Percentiles rank a stretch among this genome's conserved stretches.
Conservation (phyloP, 2,329 filamentous ascomycete genomes). For the Alternaria panax region DNA sequence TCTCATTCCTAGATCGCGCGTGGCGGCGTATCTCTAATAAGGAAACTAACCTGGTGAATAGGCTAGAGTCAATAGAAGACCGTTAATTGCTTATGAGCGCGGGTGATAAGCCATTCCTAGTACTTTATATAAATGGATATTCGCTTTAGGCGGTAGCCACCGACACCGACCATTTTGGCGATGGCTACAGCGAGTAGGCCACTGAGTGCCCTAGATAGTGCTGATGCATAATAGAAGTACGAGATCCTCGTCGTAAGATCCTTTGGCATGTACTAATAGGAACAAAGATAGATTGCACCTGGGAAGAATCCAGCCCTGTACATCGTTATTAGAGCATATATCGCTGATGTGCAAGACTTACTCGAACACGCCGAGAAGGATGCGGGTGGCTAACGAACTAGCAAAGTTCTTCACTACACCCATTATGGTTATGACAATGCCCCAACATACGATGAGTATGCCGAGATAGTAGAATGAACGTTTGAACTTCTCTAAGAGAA, state of each 20-base stretch:
- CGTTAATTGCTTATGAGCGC: constrained; percentile 59
- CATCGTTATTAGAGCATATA: background rate
- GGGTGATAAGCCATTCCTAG: constrained; percentile 59
- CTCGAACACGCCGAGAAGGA: constrained; percentile 25
- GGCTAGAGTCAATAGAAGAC: constrained; percentile 30
- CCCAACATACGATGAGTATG: background rate
- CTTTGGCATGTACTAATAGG: constrained; percentile 47
- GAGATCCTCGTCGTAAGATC: constrained; percentile 46
- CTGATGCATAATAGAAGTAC: constrained; percentile 49
- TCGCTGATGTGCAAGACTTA: background rate
- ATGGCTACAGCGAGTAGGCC: constrained; percentile 53
- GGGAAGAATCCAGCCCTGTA: constrained; percentile 39
- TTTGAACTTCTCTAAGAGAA: constrained; percentile 37
- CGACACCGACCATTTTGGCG: constrained; percentile 48
- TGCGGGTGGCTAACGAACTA: background rate
- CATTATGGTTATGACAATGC: background rate
- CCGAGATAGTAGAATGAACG: background rate
- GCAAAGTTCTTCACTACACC: background rate
- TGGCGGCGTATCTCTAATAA: constrained; percentile 70
- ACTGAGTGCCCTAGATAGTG: constrained; percentile 51
- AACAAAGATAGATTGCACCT: constrained; percentile 47
- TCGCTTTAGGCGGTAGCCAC: too few species aligned
- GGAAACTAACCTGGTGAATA: constrained; percentile 52
- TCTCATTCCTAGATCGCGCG: constrained; percentile 69
- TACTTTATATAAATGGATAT: too few species aligned